Conservation (phyloP, 2,329 filamentous ascomycete species). For the Clarireedia homoeocarpa region DNA sequence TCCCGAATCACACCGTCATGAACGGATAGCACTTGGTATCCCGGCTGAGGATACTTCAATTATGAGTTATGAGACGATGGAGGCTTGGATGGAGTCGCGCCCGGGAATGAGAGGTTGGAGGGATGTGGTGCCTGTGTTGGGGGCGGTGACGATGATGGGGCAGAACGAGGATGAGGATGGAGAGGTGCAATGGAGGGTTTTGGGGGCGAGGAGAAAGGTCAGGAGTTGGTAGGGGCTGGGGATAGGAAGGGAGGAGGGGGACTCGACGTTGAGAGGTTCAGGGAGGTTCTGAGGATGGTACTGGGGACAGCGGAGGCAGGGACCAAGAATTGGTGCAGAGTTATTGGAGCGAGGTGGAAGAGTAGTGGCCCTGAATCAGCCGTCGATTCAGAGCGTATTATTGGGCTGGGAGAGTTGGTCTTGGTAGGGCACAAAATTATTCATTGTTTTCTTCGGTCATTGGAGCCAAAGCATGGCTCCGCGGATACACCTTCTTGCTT, state of each 20-base stretch:
- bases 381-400: too few species aligned
- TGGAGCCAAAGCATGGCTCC: too few species aligned
- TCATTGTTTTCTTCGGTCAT: too few species aligned
- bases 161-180: background rate
- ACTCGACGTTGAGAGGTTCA: background rate
- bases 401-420: too few species aligned
- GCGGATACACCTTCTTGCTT: too few species aligned
- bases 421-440: too few species aligned
- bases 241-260: background rate
- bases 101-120: background rate
- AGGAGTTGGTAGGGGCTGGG: background rate
- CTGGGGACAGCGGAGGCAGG: too few species aligned
- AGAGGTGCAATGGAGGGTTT: background rate
- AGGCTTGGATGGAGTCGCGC: background rate
- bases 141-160: background rate
- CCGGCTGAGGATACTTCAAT: background rate
- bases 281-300: too few species aligned
- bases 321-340: too few species aligned
- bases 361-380: too few species aligned
- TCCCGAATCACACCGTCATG: background rate
- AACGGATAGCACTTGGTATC: background rate
- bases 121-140: background rate
- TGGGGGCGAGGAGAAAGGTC: background rate
- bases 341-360: too few species aligned
- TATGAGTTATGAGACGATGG: background rate